Conservation (phyloP, 257 asterid species). For the Scutellaria baicalensis region DNA sequence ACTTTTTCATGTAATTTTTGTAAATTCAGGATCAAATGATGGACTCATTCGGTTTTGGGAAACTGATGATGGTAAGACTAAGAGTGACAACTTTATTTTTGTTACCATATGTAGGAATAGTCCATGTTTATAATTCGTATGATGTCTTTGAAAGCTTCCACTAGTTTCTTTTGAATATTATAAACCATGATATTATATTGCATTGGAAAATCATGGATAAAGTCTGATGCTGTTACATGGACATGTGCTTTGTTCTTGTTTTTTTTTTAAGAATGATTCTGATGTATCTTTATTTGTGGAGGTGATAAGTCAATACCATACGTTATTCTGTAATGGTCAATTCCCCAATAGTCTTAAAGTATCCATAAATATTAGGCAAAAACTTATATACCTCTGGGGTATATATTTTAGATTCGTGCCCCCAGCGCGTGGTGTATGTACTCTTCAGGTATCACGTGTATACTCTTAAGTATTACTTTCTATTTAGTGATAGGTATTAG, state of each 20-base stretch:
- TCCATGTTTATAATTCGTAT: neutral
- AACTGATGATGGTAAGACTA: constrained; percentile 71
- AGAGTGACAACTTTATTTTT: neutral
- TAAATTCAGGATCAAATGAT: constrained; percentile 73
- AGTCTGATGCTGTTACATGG: neutral
- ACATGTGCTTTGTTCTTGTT: neutral
- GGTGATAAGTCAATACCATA: too few species aligned
- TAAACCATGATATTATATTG: neutral
- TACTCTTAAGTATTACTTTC: too few species aligned
- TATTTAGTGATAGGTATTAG: too few species aligned
- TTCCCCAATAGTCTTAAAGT: too few species aligned
- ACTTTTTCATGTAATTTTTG: neutral
- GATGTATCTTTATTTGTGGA: neutral
- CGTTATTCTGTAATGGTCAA: too few species aligned
- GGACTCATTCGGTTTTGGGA: constrained; percentile 96
- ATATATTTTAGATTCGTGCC: too few species aligned
- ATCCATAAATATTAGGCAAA: too few species aligned
- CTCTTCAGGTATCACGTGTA: too few species aligned
- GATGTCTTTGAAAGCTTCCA: neutral
- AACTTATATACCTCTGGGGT: too few species aligned
- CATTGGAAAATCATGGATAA: neutral
- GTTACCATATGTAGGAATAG: neutral
- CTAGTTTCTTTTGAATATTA: neutral
- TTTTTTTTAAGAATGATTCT: neutral
- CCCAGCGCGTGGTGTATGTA: too few species aligned